A percentile compares a stretch with the other conserved stretches of the same genome.
phyloP scores from a whole-genome alignment of 2,329 filamentous ascomycete species.

The Fusarium zealandicum region DNA sequence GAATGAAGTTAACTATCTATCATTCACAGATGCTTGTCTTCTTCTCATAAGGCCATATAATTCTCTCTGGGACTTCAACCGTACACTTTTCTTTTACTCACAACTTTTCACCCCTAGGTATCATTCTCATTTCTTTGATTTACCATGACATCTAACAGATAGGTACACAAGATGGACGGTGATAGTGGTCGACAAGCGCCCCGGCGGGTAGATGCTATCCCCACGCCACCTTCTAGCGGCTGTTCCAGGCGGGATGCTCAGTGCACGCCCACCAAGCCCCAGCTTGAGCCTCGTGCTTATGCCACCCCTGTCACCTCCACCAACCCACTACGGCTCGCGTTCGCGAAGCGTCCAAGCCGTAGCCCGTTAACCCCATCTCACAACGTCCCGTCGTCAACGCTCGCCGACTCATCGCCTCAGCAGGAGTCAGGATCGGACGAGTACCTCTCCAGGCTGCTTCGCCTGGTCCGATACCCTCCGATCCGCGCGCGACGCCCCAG shows the following conservation, averaged over 20 bases:
- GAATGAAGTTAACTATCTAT: background rate
- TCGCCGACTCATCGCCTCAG: slow-evolving; percentile 13
- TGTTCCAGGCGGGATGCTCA: background rate
- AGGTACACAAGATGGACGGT: too few species aligned
- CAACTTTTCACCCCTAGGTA: background rate
- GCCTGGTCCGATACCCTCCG: slow-evolving; percentile 17
- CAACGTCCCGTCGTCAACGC: slow-evolving; percentile 6
- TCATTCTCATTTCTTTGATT: background rate
- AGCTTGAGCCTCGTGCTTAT: background rate
- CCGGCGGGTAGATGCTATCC: slow-evolving; percentile 2
- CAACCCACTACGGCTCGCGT: slow-evolving; percentile 17
- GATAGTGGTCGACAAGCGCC: background rate
- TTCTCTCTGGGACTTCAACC: background rate
- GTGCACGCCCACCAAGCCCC: slow-evolving; percentile 11
- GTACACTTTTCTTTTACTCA: background rate
- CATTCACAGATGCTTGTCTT: background rate
- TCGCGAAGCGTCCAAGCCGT: slow-evolving; percentile 14
- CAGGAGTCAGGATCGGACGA: slow-evolving; percentile 27
- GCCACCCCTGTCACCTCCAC: slow-evolving; percentile 15
- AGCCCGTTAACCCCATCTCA: slow-evolving; percentile 10
- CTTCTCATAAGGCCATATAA: background rate
- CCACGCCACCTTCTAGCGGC: slow-evolving; percentile 13
- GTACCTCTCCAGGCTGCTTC: slow-evolving; percentile 28
- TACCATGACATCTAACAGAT: background rate
- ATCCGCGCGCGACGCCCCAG: background rate